Evolutionary conservation across 1,284 basidiomycete species (phyloP).

Genomic region (Cutaneotrichosporon dermatis): DNA sequence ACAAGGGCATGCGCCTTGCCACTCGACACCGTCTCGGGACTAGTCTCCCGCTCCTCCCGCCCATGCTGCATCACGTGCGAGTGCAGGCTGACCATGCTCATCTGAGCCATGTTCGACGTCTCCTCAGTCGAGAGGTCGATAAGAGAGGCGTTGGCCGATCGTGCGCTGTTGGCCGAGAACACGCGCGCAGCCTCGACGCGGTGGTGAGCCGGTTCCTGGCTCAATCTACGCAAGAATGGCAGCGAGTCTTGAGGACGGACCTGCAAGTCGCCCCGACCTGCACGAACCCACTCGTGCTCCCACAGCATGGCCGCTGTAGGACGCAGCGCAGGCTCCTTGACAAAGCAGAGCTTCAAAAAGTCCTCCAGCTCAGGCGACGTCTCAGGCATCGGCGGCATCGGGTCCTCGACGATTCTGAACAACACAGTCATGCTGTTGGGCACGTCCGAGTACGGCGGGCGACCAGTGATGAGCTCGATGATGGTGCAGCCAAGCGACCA

Average conservation of each 20-base stretch:
- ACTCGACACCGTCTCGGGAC: neutral
- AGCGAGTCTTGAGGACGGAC: constrained; percentile 81
- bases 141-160: constrained; percentile 13
- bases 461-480: constrained; percentile 84
- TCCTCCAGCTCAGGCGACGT: constrained; percentile 68
- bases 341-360: constrained; percentile 78
- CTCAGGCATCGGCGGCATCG: constrained; percentile 75
- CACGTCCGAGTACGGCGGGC: constrained; percentile 84
- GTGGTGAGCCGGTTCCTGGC: constrained; percentile 63
- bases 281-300: constrained; percentile 79
- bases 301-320: constrained; percentile 78
- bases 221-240: constrained; percentile 85
- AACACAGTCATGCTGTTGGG: constrained; percentile 87
- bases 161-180: constrained; percentile 17
- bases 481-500: constrained; percentile 91
- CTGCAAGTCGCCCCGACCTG: constrained; percentile 9
- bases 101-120: constrained; percentile 8
- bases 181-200: constrained; percentile 58
- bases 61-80: constrained; percentile 8
- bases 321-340: constrained; percentile 74
- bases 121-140: constrained; percentile 10
- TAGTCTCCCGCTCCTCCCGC: constrained; percentile 3
- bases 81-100: constrained; percentile 20
- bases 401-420: constrained; percentile 92
- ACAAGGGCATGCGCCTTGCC: constrained; percentile 48